phyloP scores from a whole-genome alignment of 164 flowering plant species.

The Protea cynaroides region DNA sequence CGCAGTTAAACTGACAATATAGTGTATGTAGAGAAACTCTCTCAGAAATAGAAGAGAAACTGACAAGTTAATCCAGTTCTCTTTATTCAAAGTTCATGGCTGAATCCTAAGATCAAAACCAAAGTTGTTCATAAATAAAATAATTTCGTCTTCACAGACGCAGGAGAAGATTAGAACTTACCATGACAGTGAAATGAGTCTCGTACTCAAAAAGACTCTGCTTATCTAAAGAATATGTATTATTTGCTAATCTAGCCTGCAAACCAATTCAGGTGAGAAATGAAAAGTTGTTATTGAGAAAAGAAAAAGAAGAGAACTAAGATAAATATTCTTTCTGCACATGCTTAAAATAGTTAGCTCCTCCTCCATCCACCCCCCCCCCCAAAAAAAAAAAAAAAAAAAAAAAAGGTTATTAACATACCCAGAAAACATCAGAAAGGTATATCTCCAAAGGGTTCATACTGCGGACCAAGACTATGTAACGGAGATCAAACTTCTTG shows the following conservation, averaged over 20 bases:
- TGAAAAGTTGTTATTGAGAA: background rate
- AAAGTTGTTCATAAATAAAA: background rate
- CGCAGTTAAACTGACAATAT: no score
- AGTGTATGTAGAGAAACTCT: background rate
- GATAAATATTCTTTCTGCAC: background rate
- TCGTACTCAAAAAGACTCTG: conserved; percentile 79
- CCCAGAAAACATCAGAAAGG: conserved; percentile 91
- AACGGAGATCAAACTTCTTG: conserved; percentile 93
- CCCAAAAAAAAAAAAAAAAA: no score
- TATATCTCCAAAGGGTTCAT: conserved; percentile 81
- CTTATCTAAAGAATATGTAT: conserved; percentile 70
- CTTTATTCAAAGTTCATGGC: background rate
- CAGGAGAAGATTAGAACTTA: conserved; percentile 24
- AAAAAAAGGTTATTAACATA: conserved; percentile 22
- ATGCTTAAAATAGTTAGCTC: background rate
- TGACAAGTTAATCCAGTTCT: background rate
- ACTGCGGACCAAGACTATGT: conserved; percentile 84
- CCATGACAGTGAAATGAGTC: conserved; percentile 99
- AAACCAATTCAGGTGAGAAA: background rate
- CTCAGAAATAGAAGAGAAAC: background rate
- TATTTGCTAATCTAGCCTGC: conserved; percentile 93
- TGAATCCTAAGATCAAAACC: background rate
- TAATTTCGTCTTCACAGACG: background rate
- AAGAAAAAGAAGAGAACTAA: background rate
- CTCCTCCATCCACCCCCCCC: no score